These are phyloP conservation scores for Platanthera zijinensis DNA, from an alignment of 106 monocot species.

Conservation along the genomic window DNA sequence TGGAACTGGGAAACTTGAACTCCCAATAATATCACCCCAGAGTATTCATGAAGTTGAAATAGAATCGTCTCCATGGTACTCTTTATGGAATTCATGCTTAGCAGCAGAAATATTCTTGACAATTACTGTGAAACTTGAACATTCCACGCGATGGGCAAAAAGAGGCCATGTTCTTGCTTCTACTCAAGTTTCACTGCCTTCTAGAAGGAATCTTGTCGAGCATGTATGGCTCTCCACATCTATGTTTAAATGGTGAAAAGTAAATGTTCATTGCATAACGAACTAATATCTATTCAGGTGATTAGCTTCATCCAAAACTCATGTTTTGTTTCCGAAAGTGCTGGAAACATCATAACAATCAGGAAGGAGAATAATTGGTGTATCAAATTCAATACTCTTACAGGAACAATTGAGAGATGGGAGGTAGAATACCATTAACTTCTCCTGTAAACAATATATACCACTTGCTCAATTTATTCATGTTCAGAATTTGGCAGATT, in stretches of 20 bases:
- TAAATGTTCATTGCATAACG: neutral
- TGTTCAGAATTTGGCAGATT: neutral
- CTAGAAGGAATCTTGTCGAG: slow-evolving; percentile 22
- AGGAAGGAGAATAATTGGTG: slow-evolving; percentile 40
- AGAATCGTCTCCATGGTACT: slow-evolving; percentile 64
- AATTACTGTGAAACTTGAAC: slow-evolving; percentile 35
- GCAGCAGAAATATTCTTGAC: slow-evolving; percentile 67
- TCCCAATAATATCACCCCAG: slow-evolving; percentile 63
- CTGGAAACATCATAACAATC: slow-evolving; percentile 36
- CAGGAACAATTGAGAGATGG: slow-evolving; percentile 78
- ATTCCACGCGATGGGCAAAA: slow-evolving; percentile 66
- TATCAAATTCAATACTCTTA: slow-evolving; percentile 42
- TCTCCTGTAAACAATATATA: neutral
- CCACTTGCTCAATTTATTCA: neutral
- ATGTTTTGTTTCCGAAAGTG: slow-evolving; percentile 22
- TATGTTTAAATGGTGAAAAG: neutral
- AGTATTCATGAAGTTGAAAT: slow-evolving; percentile 35
- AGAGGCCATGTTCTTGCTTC: slow-evolving; percentile 83
- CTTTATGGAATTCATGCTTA: slow-evolving; percentile 44
- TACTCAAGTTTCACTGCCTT: slow-evolving; percentile 56
- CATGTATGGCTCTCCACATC: slow-evolving; percentile 32
- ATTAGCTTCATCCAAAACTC: slow-evolving; percentile 21
- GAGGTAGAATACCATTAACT: slow-evolving; percentile 36
- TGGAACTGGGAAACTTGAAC: slow-evolving; percentile 51
- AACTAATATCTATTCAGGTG: slow-evolving; percentile 32